phyloP scores from a whole-genome alignment of 1,139 yeast species.

The Pichia sp. region DNA sequence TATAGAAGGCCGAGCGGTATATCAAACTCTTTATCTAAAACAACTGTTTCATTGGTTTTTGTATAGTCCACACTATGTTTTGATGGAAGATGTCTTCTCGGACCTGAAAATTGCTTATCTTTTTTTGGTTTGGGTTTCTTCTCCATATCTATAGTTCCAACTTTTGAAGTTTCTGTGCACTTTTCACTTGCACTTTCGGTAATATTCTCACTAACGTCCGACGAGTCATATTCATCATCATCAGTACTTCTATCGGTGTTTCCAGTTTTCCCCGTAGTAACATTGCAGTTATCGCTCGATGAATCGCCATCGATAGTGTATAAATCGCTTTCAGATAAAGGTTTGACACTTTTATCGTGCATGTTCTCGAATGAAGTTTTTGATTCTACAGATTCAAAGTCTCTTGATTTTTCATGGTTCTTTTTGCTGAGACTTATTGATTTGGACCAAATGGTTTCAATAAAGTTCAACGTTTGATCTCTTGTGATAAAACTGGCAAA shows the following conservation, averaged over 20 bases:
- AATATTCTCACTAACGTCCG: background rate
- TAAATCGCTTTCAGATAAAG: constrained; percentile 33
- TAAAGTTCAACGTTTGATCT: constrained; percentile 69
- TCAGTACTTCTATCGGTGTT: constrained; percentile 6
- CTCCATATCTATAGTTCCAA: background rate
- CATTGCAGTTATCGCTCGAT: constrained; percentile 13
- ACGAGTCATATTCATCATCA: constrained; percentile 10
- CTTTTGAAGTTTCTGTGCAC: background rate
- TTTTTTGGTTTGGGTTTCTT: background rate
- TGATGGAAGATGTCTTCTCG: constrained; percentile 36
- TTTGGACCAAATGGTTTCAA: constrained; percentile 56
- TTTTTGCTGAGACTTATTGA: constrained; percentile 30
- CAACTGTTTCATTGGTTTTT: constrained; percentile 32
- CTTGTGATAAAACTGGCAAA: constrained; percentile 88
- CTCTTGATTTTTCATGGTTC: constrained; percentile 27
- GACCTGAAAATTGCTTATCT: constrained; percentile 40
- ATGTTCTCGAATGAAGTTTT: constrained; percentile 14
- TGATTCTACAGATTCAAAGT: constrained; percentile 19
- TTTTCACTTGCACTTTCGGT: background rate
- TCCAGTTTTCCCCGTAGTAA: background rate
- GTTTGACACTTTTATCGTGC: constrained; percentile 8
- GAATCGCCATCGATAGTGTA: constrained; percentile 37
- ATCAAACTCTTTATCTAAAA: constrained; percentile 32
- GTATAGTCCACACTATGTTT: constrained; percentile 24
- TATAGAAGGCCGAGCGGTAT: constrained; percentile 52